A percentile compares a stretch with the other conserved stretches of the same genome.
These are phyloP conservation scores for Camellia sinensis DNA, from an alignment of 148 eudicot genomes.

Conservation along the genomic window DNA sequence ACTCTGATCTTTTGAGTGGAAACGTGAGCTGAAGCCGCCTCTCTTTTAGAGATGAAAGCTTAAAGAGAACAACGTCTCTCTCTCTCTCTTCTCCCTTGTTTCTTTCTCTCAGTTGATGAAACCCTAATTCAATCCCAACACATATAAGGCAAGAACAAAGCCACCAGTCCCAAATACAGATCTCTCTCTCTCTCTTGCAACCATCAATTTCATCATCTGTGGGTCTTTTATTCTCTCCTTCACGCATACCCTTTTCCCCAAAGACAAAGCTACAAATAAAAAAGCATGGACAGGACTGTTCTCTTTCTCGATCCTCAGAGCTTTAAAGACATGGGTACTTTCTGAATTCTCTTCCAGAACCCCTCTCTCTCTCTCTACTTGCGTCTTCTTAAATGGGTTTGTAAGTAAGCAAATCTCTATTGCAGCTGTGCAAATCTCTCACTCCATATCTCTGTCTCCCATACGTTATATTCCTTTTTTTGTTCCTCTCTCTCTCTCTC, in stretches of 20 bases:
- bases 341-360: slow-evolving; percentile 11
- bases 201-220: slow-evolving; percentile 2
- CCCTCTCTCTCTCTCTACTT: not conserved
- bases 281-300: slow-evolving; percentile 6
- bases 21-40: slow-evolving; percentile 32
- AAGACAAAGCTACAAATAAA: not conserved
- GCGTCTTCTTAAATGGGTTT: no score
- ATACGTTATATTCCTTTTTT: not conserved
- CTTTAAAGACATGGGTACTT: slow-evolving; percentile 18
- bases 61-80: not conserved
- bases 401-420: slow-evolving; percentile 18
- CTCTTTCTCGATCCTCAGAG: not conserved
- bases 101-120: slow-evolving; percentile 7
- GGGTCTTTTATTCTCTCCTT: not conserved
- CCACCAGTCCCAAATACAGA: not conserved
- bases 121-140: slow-evolving; percentile 32
- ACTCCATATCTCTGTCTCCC: not conserved
- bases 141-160: slow-evolving; percentile 12
- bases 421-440: slow-evolving; percentile 14
- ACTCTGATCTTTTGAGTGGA: slow-evolving; percentile 34
- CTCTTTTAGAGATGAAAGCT: slow-evolving; percentile 12
- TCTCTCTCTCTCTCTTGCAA: not conserved
- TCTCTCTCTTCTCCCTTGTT: not conserved
- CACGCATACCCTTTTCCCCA: slow-evolving; percentile 6
- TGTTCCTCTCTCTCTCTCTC: slow-evolving; percentile 3